Conservation (phyloP, 495 filamentous ascomycete genomes). For the Tuber aestivum region DNA sequence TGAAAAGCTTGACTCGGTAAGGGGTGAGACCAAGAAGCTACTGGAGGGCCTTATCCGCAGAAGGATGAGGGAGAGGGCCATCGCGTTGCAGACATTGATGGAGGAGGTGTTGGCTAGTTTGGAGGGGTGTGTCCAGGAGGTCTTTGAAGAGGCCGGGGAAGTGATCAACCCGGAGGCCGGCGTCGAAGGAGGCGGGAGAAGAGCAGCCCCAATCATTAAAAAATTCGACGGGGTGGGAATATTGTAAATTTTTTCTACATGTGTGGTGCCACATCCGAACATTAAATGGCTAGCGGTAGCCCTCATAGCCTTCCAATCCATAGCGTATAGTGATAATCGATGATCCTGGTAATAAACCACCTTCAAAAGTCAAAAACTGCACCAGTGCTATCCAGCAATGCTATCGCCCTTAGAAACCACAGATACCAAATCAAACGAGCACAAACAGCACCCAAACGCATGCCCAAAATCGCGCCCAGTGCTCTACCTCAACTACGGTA, state of each 20-base stretch:
- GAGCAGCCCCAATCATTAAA: conserved; percentile 21
- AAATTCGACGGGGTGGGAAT: conserved; percentile 29
- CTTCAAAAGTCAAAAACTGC: not conserved
- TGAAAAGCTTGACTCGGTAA: conserved; percentile 68
- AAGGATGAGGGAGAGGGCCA: conserved; percentile 78
- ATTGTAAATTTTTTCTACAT: conserved; percentile 11
- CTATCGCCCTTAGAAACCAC: not conserved
- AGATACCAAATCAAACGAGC: not conserved
- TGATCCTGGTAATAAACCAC: not conserved
- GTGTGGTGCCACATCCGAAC: not conserved
- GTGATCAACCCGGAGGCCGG: conserved; percentile 11
- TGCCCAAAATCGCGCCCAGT: not conserved
- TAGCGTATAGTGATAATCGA: not conserved
- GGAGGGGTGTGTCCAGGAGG: conserved; percentile 32
- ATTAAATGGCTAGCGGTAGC: not conserved
- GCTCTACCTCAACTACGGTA: not conserved
- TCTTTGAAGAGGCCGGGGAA: conserved; percentile 27
- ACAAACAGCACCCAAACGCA: not conserved
- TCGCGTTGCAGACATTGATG: conserved; percentile 66
- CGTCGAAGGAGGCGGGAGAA: conserved; percentile 15
- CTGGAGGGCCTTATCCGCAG: conserved; percentile 69
- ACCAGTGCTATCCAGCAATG: not conserved
- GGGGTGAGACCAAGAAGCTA: conserved; percentile 62
- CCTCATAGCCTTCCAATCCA: not conserved
- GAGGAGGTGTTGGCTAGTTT: conserved; percentile 67